phyloP scores from a whole-genome alignment of 2,329 filamentous ascomycete genomes.

The Xylariaceae sp. region DNA sequence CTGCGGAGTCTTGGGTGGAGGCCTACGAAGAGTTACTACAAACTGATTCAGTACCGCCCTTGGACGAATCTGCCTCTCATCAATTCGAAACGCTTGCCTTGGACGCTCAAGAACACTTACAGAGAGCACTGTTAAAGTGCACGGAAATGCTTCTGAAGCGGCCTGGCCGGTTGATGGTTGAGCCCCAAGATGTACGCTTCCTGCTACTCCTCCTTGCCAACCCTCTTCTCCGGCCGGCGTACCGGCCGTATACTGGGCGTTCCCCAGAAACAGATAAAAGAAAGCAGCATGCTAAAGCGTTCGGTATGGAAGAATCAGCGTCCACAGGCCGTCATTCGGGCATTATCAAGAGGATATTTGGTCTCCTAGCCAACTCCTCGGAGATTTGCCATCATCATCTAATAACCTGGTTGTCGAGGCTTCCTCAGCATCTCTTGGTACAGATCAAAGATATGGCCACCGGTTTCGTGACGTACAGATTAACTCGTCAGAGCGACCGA shows the following conservation, averaged over 20 bases:
- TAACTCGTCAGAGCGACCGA: slow-evolving; percentile 67
- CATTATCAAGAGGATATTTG: slow-evolving; percentile 79
- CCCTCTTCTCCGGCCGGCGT: slow-evolving; percentile 60
- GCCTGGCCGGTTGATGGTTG: slow-evolving; percentile 64
- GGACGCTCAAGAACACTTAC: slow-evolving; percentile 63
- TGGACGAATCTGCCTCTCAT: slow-evolving; percentile 38
- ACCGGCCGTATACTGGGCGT: slow-evolving; percentile 40
- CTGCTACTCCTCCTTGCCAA: slow-evolving; percentile 75
- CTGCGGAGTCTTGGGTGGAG: slow-evolving; percentile 62
- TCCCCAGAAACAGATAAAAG: slow-evolving; percentile 34
- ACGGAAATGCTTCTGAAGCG: slow-evolving; percentile 76
- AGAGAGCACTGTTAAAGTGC: slow-evolving; percentile 68
- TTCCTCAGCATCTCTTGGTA: slow-evolving; percentile 63
- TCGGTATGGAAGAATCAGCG: slow-evolving; percentile 21
- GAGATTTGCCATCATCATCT: slow-evolving; percentile 72
- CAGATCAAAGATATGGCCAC: slow-evolving; percentile 71
- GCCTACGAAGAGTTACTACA: slow-evolving; percentile 53
- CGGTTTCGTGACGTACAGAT: slow-evolving; percentile 75
- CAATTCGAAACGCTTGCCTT: slow-evolving; percentile 46
- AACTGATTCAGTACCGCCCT: slow-evolving; percentile 30
- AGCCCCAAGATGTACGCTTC: slow-evolving; percentile 69
- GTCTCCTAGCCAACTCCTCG: slow-evolving; percentile 71
- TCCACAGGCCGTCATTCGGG: slow-evolving; percentile 65
- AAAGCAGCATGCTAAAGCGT: slow-evolving; percentile 12
- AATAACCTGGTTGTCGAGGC: slow-evolving; percentile 72